Evolutionary conservation across 2,329 filamentous ascomycete species (phyloP).

Genomic region (Botryotinia narcissicola): DNA sequence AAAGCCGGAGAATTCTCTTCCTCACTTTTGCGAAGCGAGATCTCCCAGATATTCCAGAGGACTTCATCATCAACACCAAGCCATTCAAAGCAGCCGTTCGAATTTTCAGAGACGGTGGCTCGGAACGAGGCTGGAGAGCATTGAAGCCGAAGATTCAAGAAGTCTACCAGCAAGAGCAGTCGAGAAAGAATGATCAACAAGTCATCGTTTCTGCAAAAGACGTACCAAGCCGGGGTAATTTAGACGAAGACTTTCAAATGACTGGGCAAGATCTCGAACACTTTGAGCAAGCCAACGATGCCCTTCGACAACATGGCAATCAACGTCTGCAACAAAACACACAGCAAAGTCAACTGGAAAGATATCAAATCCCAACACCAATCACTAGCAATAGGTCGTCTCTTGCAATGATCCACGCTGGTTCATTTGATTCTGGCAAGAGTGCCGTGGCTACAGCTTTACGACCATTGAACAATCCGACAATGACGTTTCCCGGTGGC

Average conservation of each 20-base stretch:
- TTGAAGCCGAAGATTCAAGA: slow-evolving; percentile 37
- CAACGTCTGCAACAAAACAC: neutral
- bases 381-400: slow-evolving; percentile 2
- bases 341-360: slow-evolving; percentile 1
- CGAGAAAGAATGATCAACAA: neutral
- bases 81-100: slow-evolving; percentile 36
- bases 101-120: slow-evolving; percentile 36
- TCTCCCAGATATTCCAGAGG: slow-evolving; percentile 30
- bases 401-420: neutral
- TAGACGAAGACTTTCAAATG: neutral
- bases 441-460: neutral
- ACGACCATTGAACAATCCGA: neutral
- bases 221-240: neutral
- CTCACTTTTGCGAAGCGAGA: slow-evolving; percentile 32
- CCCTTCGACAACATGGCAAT: neutral
- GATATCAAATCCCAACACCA: neutral
- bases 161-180: slow-evolving; percentile 27
- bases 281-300: neutral
- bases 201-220: neutral
- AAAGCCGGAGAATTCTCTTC: slow-evolving; percentile 34
- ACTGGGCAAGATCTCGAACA: neutral
- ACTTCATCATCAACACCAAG: slow-evolving; percentile 31
- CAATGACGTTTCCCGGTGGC: neutral
- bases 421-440: neutral
- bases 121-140: slow-evolving; percentile 36